phyloP scores from a whole-genome alignment of 1,139 yeast genomes.

The Diutina ranongensis region DNA sequence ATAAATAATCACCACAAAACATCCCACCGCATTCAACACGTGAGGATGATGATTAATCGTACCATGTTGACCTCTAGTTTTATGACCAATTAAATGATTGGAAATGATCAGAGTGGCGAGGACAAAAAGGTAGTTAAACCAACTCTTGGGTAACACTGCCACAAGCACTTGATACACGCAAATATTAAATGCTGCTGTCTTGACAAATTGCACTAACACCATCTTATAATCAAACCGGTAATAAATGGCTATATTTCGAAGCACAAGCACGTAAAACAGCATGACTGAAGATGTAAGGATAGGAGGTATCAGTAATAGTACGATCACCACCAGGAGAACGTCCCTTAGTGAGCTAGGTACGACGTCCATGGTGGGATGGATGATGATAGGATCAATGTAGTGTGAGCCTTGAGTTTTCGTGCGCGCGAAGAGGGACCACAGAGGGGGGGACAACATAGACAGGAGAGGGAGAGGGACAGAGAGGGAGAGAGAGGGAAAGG shows the following conservation, averaged over 20 bases:
- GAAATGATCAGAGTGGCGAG: slow-evolving; percentile 4
- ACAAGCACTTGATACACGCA: slow-evolving; percentile 4
- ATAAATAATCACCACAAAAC: background rate
- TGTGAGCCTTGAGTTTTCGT: background rate
- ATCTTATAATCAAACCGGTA: slow-evolving; percentile 2
- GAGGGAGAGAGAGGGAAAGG: too few relatives aligned
- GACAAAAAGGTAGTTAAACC: slow-evolving; percentile 1
- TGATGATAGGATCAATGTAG: background rate
- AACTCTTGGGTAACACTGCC: background rate
- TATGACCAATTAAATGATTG: slow-evolving; percentile 4
- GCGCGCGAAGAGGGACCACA: background rate
- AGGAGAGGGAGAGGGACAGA: too few relatives aligned
- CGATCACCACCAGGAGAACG: slow-evolving; percentile 5
- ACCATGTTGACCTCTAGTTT: background rate
- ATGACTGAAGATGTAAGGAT: background rate
- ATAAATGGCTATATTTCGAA: slow-evolving; percentile 5
- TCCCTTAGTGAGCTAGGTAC: slow-evolving; percentile 2
- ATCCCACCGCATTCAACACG: slow-evolving; percentile 2
- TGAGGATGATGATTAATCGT: slow-evolving; percentile 2
- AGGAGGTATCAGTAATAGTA: background rate
- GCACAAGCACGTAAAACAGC: slow-evolving; percentile 4
- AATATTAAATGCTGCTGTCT: slow-evolving; percentile 4
- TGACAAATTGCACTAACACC: slow-evolving; percentile 6
- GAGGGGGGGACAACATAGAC: too few relatives aligned
- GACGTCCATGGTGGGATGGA: slow-evolving; percentile 2